These are phyloP conservation scores for Hypoxylon sp. DNA, from an alignment of 2,329 filamentous ascomycete species.

Conservation along the genomic window DNA sequence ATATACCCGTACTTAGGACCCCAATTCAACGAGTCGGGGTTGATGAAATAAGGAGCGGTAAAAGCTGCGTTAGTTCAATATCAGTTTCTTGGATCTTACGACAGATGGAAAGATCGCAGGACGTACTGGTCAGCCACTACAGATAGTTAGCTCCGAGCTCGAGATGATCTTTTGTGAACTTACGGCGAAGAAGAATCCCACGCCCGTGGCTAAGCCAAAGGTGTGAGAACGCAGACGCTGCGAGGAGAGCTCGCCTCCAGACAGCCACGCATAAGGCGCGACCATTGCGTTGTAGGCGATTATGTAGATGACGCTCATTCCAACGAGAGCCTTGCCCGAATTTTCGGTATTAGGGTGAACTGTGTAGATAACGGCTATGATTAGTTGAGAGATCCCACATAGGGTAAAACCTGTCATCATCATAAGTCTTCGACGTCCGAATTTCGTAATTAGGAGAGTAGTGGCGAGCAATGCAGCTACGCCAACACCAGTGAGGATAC, in stretches of 20 bases:
- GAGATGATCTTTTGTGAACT: slow-evolving; percentile 27
- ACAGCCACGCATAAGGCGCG: slow-evolving; percentile 70
- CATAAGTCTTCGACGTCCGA: slow-evolving; percentile 68
- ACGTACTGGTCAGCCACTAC: slow-evolving; percentile 64
- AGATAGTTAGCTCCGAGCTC: slow-evolving; percentile 9
- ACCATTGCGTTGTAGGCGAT: slow-evolving; percentile 69
- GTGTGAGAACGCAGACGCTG: slow-evolving; percentile 70
- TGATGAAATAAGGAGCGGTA: slow-evolving; percentile 73
- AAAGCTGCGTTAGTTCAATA: slow-evolving; percentile 56
- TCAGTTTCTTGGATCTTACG: neutral
- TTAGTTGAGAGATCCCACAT: slow-evolving; percentile 69
- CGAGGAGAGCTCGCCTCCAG: slow-evolving; percentile 70
- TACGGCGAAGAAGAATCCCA: slow-evolving; percentile 67
- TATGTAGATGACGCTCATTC: slow-evolving; percentile 68
- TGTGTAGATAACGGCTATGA: slow-evolving; percentile 68
- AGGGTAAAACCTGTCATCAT: slow-evolving; percentile 65
- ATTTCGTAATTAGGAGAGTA: slow-evolving; percentile 66
- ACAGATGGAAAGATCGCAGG: neutral
- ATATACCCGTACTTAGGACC: slow-evolving; percentile 72
- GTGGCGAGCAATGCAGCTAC: slow-evolving; percentile 70
- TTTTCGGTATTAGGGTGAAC: slow-evolving; percentile 56
- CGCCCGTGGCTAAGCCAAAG: slow-evolving; percentile 68
- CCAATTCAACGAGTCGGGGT: slow-evolving; percentile 67
- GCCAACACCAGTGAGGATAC: slow-evolving; percentile 68
- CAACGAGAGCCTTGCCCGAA: slow-evolving; percentile 66